phyloP scores from a whole-genome alignment of 140 eudicot species.

The Oenanthe javanica region DNA sequence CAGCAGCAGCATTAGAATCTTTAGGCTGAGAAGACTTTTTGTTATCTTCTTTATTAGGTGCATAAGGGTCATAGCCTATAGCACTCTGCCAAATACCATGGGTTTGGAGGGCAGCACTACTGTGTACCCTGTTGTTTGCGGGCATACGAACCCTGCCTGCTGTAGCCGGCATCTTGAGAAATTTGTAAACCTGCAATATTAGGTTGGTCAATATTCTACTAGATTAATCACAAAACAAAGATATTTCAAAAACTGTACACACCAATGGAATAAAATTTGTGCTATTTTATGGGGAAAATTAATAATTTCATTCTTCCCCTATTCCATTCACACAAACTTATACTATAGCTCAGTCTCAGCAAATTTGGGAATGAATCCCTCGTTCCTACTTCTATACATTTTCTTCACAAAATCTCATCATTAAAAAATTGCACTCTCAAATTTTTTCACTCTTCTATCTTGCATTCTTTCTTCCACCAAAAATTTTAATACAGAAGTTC shows the following conservation, averaged over 20 bases:
- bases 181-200: constrained; percentile 7
- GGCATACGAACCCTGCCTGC: constrained; percentile 99
- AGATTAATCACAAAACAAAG: not conserved
- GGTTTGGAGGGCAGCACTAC: constrained; percentile 92
- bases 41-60: constrained; percentile 69
- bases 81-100: constrained; percentile 98
- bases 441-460: not conserved
- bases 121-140: constrained; percentile 94
- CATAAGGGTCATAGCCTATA: constrained; percentile 89
- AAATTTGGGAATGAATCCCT: not conserved
- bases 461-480: not conserved
- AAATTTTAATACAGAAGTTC: too few species aligned
- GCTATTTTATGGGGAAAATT: too few species aligned
- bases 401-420: not conserved
- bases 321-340: not conserved
- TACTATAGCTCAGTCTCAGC: not conserved
- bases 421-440: not conserved
- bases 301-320: not conserved
- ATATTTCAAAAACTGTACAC: not conserved
- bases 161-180: constrained; percentile 88
- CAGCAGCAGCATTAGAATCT: constrained; percentile 29
- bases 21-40: constrained; percentile 43
- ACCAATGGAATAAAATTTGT: not conserved
- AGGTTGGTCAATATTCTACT: not conserved
- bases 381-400: not conserved